Evolutionary conservation across 139 green algal species (phyloP), one percentile per base, ranked within the genome.

Genomic region (Chlamydomonas applanata): DNA sequence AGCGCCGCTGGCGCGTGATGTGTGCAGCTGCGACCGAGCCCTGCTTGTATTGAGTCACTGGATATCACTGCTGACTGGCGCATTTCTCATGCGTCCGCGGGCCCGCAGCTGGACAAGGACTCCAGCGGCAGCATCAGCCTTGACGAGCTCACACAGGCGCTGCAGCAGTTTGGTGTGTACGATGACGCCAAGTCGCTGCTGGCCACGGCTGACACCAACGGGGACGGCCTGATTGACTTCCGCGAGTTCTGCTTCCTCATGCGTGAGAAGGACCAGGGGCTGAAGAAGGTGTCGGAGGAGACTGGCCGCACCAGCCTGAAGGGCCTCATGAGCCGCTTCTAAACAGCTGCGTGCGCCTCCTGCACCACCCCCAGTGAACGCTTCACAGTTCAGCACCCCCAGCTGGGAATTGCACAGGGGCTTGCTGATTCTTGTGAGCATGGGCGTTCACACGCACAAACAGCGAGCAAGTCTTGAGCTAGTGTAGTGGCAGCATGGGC

Each of bases 31-130:
- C 14, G 14, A 56, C 46, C 46, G 14, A 13, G 16, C 46, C 13
- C 46, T 56, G 46, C 46, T 16, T 16, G 14, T 56, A 16, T 16
- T 56, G 46, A 16, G 14, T 56, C 46, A 56, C 13, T 56, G 16
- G 46, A 13, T 56, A 24, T 16, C 46, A 13, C 16, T 56, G 82
- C 57, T 30, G 13, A 68, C 34, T 59, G 34, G 19, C 34, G n/a
- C 46, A 33, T 19, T 14, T 16, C 82, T 86, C 69, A 65, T 92
- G 62, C 59, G 54, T 72, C 75, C 40, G 91, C 79, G 5, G 80
- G 81, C 71, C 29, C 76, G 54, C 77, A 91, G 67, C 90, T 96
- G 80, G 91, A 94, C 84, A 87, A 69, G 61, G 81, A 89, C 66
- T 61, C 72, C 74, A 82, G 87, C 52, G 85, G 92, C 54, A 91